Conservation (phyloP, 345 rosid species). For the Cardamine resedifolia region DNA sequence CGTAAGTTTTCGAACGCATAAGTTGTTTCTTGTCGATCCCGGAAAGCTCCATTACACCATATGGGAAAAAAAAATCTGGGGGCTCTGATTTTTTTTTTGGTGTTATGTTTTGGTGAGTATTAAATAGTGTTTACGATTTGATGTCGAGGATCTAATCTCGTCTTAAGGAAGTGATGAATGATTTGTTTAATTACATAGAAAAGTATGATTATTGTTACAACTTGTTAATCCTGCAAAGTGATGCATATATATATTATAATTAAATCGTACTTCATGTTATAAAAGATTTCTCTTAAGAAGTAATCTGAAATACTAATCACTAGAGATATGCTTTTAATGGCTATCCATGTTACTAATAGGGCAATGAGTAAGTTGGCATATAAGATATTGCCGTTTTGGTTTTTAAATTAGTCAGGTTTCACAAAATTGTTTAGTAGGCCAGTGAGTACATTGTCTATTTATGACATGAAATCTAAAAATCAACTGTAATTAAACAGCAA, state of each 20-base stretch:
- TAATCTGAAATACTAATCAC: neutral
- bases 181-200: conserved; percentile 3
- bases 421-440: neutral
- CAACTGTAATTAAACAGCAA: too few relatives aligned
- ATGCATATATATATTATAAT: neutral
- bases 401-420: neutral
- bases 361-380: neutral
- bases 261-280: conserved; percentile 7
- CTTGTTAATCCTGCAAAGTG: conserved; percentile 6
- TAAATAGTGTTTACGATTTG: neutral
- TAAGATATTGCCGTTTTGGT: neutral
- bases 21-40: conserved; percentile 10
- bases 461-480: neutral
- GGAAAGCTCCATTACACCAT: conserved; percentile 21
- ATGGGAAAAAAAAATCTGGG: neutral
- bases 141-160: conserved; percentile 22
- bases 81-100: neutral
- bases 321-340: conserved; percentile 3
- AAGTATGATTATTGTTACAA: neutral
- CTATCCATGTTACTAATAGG: neutral
- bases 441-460: neutral
- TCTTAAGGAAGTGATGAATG: conserved; percentile 1
- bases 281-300: neutral
- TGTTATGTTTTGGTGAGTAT: neutral
- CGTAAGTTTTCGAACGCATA: neutral